These are phyloP conservation scores for Starmera stellimalicola DNA, from an alignment of 1,139 yeast species.

Conservation along the genomic window DNA sequence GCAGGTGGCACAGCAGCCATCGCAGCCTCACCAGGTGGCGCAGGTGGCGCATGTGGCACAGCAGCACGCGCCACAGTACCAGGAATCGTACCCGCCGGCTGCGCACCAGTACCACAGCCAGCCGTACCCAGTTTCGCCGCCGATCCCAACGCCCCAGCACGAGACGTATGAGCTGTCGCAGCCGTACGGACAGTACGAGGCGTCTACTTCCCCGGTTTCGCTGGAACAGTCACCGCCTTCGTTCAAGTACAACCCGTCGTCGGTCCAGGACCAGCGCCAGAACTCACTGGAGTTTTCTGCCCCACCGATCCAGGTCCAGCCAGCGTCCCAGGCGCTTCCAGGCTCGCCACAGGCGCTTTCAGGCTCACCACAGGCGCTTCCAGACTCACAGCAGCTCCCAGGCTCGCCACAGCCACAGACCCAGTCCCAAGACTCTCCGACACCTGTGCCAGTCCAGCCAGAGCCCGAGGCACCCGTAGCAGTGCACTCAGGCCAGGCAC, in stretches of 20 bases:
- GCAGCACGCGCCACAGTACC: conserved; percentile 1
- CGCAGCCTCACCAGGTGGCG: conserved; percentile 5
- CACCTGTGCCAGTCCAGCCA: no score
- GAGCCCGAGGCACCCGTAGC: no score
- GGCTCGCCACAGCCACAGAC: no score
- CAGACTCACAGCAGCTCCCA: no score
- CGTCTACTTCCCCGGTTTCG: not conserved
- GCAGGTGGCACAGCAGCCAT: conserved; percentile 3
- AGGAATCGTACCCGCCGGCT: not conserved
- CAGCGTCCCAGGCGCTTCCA: no score
- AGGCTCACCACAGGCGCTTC: no score
- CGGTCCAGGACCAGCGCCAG: conserved; percentile 2
- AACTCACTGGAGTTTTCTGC: conserved; percentile 3
- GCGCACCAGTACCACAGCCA: not conserved
- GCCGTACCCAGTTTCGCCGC: not conserved
- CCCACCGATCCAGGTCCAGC: conserved; percentile 1
- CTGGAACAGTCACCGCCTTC: conserved; percentile 2
- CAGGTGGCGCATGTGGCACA: conserved; percentile 4
- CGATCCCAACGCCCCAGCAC: no score
- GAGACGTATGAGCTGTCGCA: not conserved
- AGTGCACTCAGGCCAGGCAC: no score
- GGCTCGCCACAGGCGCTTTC: no score
- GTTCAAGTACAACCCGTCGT: conserved; percentile 4
- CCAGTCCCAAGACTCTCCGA: no score
- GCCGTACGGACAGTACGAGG: conserved; percentile 3